These are phyloP conservation scores for Naganishia kalamii DNA, from an alignment of 768 basidiomycete genomes.

Conservation along the genomic window DNA sequence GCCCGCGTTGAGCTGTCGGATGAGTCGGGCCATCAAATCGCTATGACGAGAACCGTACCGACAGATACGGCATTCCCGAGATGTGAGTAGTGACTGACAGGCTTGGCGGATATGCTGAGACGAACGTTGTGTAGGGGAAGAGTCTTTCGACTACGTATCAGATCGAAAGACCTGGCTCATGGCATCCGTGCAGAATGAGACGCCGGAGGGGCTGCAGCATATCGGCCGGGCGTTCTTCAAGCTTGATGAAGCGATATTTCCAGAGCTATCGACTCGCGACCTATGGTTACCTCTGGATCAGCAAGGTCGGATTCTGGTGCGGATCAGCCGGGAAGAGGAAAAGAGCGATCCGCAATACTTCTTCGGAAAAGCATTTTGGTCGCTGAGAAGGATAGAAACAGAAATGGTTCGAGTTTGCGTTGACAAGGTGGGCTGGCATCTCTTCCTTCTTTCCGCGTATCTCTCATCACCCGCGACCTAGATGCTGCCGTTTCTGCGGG, in stretches of 20 bases:
- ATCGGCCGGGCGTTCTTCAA: constrained; percentile 87
- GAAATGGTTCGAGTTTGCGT: constrained; percentile 96
- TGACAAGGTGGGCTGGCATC: constrained; percentile 66
- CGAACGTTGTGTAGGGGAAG: constrained; percentile 64
- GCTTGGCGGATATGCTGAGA: constrained; percentile 13
- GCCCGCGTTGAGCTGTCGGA: constrained; percentile 75
- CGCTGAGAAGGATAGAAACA: constrained; percentile 77
- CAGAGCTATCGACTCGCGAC: constrained; percentile 83
- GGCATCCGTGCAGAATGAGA: constrained; percentile 75
- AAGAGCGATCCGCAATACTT: constrained; percentile 96
- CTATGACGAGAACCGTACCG: constrained; percentile 93
- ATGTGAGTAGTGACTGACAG: constrained; percentile 55
- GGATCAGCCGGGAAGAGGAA: constrained; percentile 97
- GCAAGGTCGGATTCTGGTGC: constrained; percentile 71
- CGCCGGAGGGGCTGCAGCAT: constrained; percentile 50
- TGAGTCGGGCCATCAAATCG: constrained; percentile 76
- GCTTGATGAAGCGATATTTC: constrained; percentile 78
- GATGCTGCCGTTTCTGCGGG: constrained; percentile 91
- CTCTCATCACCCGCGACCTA: constrained; percentile 40
- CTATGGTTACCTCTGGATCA: constrained; percentile 86
- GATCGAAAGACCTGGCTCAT: constrained; percentile 94
- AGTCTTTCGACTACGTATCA: constrained; percentile 90
- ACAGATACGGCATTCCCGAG: constrained; percentile 73
- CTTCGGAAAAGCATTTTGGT: constrained; percentile 88
- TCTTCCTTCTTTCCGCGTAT: constrained; percentile 1